Base-by-base conservation (phyloP, 139 green algal species). In the Pedinophyceae sp. region DNA sequence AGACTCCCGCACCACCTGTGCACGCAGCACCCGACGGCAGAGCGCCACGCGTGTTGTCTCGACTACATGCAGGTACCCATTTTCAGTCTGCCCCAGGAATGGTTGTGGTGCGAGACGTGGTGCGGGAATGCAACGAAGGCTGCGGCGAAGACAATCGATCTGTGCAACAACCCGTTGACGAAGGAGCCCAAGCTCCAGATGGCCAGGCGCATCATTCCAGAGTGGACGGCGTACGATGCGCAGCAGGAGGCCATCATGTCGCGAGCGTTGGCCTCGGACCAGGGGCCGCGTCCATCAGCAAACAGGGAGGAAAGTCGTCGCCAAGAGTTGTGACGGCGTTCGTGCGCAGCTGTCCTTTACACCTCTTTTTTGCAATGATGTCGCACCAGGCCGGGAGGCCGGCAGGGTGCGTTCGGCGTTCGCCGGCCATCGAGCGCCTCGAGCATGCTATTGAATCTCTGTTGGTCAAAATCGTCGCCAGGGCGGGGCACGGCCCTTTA, bases 111-210 rank as follows among this genome's bases (percentile, higher is more conserved):
- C 58, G 92, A 99, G 74, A 93, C 81, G 13, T 99, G 92, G 92
- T 99, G 92, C 62, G 91, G 91, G 29, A 89, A 93, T 48, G 58
- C 67, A 3, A 98, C 84, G 13, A 94, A 94, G 61, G 30, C 22
- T 1, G n/a, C 43, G 62, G 89, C 92, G 23, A 91, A 91, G 64
- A 98, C 91, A 19, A 99, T 99, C 40, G 92, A 99, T 68, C 78
- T 99, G 54, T 99, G 92, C 80, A 99, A 99, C 76, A 99, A 99
- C 76, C 92, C 92, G 18, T 78, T 91, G 62, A 99, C 92, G 34
- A 99, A 99, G 80, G 92, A 99, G 72, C 91, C 91, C 56, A 99
- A 99, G 75, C 77, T 99, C n/a, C n/a, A n/a, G n/a, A n/a, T n/a
- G n/a, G n/a, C n/a, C 15, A 50, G 24, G 16, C 38, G 38, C 38